Base-by-base conservation (phyloP, 768 basidiomycete genomes). In the Auricularia cornea region DNA sequence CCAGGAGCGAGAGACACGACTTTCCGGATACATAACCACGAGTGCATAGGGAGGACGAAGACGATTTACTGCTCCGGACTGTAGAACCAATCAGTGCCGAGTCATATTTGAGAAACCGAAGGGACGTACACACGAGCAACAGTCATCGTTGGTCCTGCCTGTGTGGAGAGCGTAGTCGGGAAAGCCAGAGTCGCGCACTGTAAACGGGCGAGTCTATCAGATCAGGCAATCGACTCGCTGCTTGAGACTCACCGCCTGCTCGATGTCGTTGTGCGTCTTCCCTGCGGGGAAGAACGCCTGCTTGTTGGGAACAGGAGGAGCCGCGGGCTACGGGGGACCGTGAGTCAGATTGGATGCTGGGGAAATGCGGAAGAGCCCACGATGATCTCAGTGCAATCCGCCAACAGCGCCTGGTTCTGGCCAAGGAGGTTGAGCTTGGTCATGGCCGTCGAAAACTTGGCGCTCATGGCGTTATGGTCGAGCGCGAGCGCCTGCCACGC, bases 391-490 rank as follows among this genome's bases (percentile, higher is more conserved):
- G 74, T 72, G 64, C 75, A 76, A 54, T 76, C 72, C 10, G 64
- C 65, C 44, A 76, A 61, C 14, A 60, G 20, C 12, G 29, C 3
- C 14, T 64, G 64, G 33, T 61, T 61, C 40, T 75, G 73, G 20
- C 75, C 75, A n/a, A 73, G 62, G 11, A 69, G 65, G 26, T 72
- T 66, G 60, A 76, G 61, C 65, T 76, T 76, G n/a, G 67, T 59
- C 74, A 76, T 75, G 16, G 72, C 73, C n/a, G 67, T 66, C 26
- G 66, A 65, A 66, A 76, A 76, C 28, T 65, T 68, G 30, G 61
- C 30, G 11, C 66, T 62, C 71, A 76, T 71, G 8, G 48, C 54
- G 12, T 60, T 33, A 16, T 75, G 71, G 62, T 72, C 72, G 54
- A 76, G 64, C 54, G 68, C 70, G 62, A 72, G 70, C 4, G 67